These are phyloP conservation scores for Lentinula sp. DNA, from an alignment of 768 basidiomycete species.

Conservation along the genomic window DNA sequence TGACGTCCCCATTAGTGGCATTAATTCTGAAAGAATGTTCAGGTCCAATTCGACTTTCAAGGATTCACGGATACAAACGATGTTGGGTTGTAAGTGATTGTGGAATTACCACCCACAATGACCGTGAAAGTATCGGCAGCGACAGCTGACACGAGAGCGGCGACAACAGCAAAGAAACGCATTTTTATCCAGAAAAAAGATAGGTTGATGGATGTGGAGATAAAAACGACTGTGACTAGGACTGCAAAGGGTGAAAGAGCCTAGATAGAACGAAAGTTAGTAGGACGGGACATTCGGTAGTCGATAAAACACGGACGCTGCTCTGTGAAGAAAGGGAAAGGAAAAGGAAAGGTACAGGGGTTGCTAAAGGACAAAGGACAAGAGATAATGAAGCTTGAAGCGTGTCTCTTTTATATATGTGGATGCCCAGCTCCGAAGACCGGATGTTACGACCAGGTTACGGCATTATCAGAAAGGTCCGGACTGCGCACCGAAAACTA, in stretches of 20 bases:
- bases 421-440: not conserved
- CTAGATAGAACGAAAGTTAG: conserved; percentile 9
- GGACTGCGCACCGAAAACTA: too few species aligned
- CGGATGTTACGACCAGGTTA: not conserved
- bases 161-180: conserved; percentile 14
- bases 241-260: conserved; percentile 15
- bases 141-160: conserved; percentile 20
- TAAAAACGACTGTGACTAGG: conserved; percentile 11
- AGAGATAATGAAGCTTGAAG: not conserved
- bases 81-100: conserved; percentile 20
- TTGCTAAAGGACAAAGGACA: not conserved
- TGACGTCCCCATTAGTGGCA: conserved; percentile 28
- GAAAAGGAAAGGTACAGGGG: conserved; percentile 7
- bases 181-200: conserved; percentile 7
- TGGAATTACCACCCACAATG: conserved; percentile 23
- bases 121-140: conserved; percentile 25
- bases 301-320: conserved; percentile 18
- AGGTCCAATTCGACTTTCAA: not conserved
- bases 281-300: not conserved
- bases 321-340: conserved; percentile 17
- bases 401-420: not conserved
- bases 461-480: not conserved
- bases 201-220: conserved; percentile 9
- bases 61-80: not conserved
- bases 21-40: conserved; percentile 19